phyloP scores from a whole-genome alignment of 345 rosid genomes.

The Eucalyptus tenuipes region DNA sequence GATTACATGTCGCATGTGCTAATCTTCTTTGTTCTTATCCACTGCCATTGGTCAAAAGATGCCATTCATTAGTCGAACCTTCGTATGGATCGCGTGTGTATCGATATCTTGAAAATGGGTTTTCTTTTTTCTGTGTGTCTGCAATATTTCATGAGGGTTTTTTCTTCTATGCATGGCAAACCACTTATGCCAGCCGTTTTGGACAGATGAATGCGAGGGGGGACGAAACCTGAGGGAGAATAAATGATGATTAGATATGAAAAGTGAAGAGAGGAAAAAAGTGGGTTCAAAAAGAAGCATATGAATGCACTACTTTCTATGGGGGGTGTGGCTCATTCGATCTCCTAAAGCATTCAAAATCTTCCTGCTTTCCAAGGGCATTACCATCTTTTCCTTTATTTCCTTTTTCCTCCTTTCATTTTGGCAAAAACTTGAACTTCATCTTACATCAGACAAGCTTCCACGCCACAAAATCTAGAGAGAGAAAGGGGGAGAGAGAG shows the following conservation, averaged over 20 bases:
- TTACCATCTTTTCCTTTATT: not conserved
- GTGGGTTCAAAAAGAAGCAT: not conserved
- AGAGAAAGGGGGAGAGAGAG: not conserved
- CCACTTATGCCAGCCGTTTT: not conserved
- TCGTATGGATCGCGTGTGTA: not conserved
- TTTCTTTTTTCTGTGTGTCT: not conserved
- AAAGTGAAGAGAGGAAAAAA: not conserved
- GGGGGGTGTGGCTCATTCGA: not conserved
- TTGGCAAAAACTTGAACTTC: not conserved
- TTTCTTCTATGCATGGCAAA: not conserved
- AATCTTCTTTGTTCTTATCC: not conserved
- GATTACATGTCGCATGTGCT: not conserved
- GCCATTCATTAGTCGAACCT: not conserved
- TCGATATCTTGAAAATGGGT: not conserved
- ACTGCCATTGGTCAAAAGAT: not conserved
- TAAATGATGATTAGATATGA: conserved; percentile 6
- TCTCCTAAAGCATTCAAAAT: conserved; percentile 4
- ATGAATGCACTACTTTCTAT: conserved; percentile 9
- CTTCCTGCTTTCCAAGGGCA: conserved; percentile 10
- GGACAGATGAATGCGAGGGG: not conserved
- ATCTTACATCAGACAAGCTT: conserved; percentile 10
- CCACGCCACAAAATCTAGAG: conserved; percentile 6
- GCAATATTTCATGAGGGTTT: not conserved
- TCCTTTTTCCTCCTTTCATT: not conserved
- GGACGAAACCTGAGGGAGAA: not conserved